A percentile compares a stretch with the other conserved stretches of the same genome.
These are phyloP conservation scores for Debaryomyces subglobosus DNA, from an alignment of 1,139 yeast genomes.

Conservation along the genomic window DNA sequence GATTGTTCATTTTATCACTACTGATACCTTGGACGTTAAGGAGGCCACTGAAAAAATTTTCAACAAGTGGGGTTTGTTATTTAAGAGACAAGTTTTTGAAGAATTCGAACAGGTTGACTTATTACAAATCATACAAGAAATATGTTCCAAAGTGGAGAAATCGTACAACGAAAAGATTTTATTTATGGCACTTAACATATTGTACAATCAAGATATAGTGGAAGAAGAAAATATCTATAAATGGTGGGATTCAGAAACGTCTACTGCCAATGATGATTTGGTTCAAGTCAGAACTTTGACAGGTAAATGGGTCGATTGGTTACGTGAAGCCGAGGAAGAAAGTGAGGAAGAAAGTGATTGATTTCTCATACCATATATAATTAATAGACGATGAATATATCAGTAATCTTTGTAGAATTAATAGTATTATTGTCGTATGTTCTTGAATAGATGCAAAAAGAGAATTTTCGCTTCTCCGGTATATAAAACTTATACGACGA, in stretches of 20 bases:
- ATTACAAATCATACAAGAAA: slow-evolving; percentile 57
- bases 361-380: slow-evolving; percentile 1
- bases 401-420: not conserved
- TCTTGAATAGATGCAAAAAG: not conserved
- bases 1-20: slow-evolving; percentile 69
- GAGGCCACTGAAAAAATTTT: slow-evolving; percentile 78
- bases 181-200: slow-evolving; percentile 63
- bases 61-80: slow-evolving; percentile 77
- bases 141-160: slow-evolving; percentile 37
- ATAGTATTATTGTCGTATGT: not conserved
- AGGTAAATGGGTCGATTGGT: slow-evolving; percentile 82
- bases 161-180: slow-evolving; percentile 53
- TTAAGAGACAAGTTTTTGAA: slow-evolving; percentile 81
- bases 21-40: slow-evolving; percentile 73
- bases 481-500: slow-evolving; percentile 7
- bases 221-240: slow-evolving; percentile 77
- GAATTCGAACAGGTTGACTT: slow-evolving; percentile 77
- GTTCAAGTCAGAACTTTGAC: slow-evolving; percentile 57
- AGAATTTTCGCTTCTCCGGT: slow-evolving; percentile 3
- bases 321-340: slow-evolving; percentile 80
- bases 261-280: slow-evolving; percentile 46
- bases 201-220: slow-evolving; percentile 79
- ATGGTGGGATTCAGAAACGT: slow-evolving; percentile 72
- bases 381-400: slow-evolving; percentile 2
- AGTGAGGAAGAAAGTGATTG: slow-evolving; percentile 22